Base-by-base conservation (phyloP, 352 stramenopile species). In the Halophytophthora polymorphica region DNA sequence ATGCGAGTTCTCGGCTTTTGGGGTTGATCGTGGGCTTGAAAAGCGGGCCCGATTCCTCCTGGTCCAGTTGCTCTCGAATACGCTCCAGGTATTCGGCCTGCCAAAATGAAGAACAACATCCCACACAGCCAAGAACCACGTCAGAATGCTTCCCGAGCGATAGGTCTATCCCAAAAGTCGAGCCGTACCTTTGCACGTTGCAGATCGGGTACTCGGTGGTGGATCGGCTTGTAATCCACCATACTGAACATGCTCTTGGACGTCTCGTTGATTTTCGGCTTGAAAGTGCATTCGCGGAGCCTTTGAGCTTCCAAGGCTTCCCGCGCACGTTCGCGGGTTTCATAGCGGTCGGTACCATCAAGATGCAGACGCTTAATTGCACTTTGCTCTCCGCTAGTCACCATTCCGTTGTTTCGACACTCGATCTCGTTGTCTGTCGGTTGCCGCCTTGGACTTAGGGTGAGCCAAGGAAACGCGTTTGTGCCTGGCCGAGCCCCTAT, bases 21-120 rank as follows among this genome's bases (percentile, higher is more conserved):
- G 76, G 50, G 21, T 89, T 91, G 22, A 91, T 89, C 10, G 23
- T 63, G 4, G 81, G 81, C 13, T 52, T 62, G 21, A 91, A 91
- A 23, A 67, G 51, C 0, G 28, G 42, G 1, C 49, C 53, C 10
- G 48, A 57, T 42, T 77, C 48, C 49, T 83, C 66, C 6, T 63
- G 13, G 3, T 77, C 70, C 2, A 85, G 46, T 12, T 84, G 71
- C 36, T 85, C 72, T 21, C 73, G 64, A 28, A 84, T 68, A 6
- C 64, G 44, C 18, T 86, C 56, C 10, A 83, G 57, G 19, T 61
- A 70, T 29, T 86, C 73, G 28, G 44, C 59, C 75, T 66, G 48
- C 6, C 12, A 37, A 45, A 7, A 40, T 2, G 44, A 34, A 28
- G 7, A 42, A 8, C 41, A 18, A 47, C 21, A 31, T 56, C 54